Evolutionary conservation across 305 asterid species (phyloP), one percentile per base, ranked within the genome.

Genomic region (Lippia alba): DNA sequence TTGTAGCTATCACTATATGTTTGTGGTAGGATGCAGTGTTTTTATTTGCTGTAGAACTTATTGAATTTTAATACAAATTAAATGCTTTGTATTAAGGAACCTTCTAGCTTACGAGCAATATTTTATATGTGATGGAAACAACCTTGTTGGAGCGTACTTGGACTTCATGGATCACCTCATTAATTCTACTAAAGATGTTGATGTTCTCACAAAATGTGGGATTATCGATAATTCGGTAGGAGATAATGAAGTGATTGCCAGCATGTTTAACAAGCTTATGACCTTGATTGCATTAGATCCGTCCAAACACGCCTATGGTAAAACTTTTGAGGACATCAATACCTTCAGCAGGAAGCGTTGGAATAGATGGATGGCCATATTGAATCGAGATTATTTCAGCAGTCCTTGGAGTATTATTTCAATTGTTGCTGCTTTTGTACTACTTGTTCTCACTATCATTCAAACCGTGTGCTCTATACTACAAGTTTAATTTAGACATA

Each of bases 101-200:
- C 34, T 54, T 11, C 17, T 54, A 8, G 59, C 59, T 54, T 19
- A 18, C 18, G 59, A 54, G 34, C 34, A 54, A 18, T 54, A 54
- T 54, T 54, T 19, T 18, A 1, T 14, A 11, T 14, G 9, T 4
- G 0, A 11, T n/a, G n/a, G n/a, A n/a, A n/a, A n/a, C n/a, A n/a
- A n/a, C 39, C 4, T 1, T 44, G 6, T 39, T 8, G 9, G 33
- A 16, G 33, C 36, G 9, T 61, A 61, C 12, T 15, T 5, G 16
- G 1, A 0, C 3, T 18, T 61, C 11, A 3, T 61, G 50, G 66
- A 61, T 17, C 18, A 32, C 34, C 66, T 61, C 66, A 61, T 61
- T 15, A 61, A 61, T 17, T 61, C 51, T 61, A 36, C 66, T 2
- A 17, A 5, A 17, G 66, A 61, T 12, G 50, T 61, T 10, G 32